A percentile compares a stretch with the other conserved stretches of the same genome.
These are phyloP conservation scores for Physcomitrium patens DNA, from an alignment of 225 moss, liverwort and hornwort genomes.

Conservation along the genomic window DNA sequence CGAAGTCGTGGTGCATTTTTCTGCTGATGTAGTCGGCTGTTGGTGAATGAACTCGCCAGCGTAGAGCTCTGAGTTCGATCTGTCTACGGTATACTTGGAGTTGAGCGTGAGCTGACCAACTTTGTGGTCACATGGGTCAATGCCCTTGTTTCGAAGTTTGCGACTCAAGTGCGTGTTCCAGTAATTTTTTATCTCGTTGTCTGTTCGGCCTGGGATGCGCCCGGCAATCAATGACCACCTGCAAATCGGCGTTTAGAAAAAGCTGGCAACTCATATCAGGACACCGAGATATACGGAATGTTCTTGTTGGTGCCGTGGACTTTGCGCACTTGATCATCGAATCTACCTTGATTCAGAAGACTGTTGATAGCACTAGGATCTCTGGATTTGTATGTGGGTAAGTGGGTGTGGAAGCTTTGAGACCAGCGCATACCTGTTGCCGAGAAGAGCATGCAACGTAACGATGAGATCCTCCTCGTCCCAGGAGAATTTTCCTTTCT, in stretches of 20 bases:
- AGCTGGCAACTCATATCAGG: background rate
- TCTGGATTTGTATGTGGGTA: no score
- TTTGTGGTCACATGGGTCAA: conserved; percentile 37
- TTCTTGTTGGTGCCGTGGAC: no score
- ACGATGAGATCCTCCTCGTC: conserved; percentile 65
- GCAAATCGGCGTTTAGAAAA: background rate
- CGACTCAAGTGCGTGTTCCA: conserved; percentile 53
- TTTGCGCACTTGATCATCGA: no score
- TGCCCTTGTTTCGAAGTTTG: conserved; percentile 35
- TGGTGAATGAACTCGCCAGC: no score
- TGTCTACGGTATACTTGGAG: background rate
- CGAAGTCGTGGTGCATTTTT: no score
- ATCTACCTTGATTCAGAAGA: no score
- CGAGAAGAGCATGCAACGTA: conserved; percentile 58
- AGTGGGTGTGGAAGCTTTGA: no score
- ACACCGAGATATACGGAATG: no score
- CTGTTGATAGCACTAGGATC: no score
- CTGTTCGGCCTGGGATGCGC: conserved; percentile 49
- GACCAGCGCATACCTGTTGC: conserved; percentile 50
- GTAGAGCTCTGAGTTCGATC: no score
- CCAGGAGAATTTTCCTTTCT: conserved; percentile 58
- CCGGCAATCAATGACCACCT: conserved; percentile 58
- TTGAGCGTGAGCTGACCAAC: conserved; percentile 20
- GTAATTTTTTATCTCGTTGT: conserved; percentile 54
- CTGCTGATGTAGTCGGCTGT: no score